A percentile compares a stretch with the other conserved stretches of the same genome.
Conservation (phyloP, 495 filamentous ascomycete genomes). For the Talaromyces nanjingensis region DNA sequence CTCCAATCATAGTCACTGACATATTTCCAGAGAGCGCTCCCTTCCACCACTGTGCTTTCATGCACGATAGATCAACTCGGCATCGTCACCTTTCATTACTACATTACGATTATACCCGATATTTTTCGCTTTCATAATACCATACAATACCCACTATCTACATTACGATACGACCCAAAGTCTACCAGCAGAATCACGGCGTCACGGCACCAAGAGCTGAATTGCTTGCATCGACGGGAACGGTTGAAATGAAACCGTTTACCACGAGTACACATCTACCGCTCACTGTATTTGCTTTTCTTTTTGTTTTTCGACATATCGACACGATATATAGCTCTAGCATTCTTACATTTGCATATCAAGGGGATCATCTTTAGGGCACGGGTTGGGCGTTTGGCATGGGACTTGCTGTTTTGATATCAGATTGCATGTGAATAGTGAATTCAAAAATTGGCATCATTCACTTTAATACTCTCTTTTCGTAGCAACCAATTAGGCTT, state of each 20-base stretch:
- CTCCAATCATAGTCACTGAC: not conserved
- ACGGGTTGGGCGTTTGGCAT: not conserved
- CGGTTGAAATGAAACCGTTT: not conserved
- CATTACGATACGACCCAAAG: not conserved
- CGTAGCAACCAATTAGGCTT: not conserved
- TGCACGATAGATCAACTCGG: constrained; percentile 24
- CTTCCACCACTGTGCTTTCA: constrained; percentile 43
- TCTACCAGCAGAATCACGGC: not conserved
- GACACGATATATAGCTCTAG: not conserved
- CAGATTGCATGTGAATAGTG: not conserved
- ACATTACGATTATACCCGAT: constrained; percentile 4
- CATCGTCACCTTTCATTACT: not conserved
- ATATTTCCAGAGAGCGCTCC: constrained; percentile 10
- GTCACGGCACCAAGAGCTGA: not conserved
- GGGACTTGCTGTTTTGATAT: not conserved
- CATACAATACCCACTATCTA: not conserved
- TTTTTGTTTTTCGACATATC: not conserved
- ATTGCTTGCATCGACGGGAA: not conserved
- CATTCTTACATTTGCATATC: not conserved
- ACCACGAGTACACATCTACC: not conserved
- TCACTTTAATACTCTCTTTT: not conserved
- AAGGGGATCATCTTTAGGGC: not conserved
- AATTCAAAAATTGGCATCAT: not conserved
- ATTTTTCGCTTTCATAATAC: not conserved
- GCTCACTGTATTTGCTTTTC: not conserved